phyloP scores from a whole-genome alignment of 805 yeast species.

The Saccharomycopsis fodiens region DNA sequence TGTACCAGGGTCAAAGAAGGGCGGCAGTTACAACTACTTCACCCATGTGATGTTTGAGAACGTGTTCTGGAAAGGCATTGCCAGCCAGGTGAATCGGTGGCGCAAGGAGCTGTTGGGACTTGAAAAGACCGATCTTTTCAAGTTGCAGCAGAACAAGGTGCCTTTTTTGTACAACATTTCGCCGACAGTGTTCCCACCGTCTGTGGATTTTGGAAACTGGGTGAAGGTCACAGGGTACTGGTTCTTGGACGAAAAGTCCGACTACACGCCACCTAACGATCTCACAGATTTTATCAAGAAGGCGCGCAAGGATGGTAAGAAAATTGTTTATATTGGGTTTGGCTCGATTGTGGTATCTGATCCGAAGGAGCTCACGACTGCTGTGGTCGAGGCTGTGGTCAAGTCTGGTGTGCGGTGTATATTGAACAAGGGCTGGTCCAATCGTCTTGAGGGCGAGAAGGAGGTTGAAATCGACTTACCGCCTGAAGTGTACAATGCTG shows the following conservation, averaged over 20 bases:
- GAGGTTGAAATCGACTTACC: constrained; percentile 47
- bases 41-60: constrained; percentile 92
- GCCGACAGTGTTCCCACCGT: constrained; percentile 83
- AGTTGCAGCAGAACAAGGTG: constrained; percentile 66
- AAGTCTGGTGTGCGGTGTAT: constrained; percentile 82
- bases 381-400: constrained; percentile 70
- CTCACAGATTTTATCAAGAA: constrained; percentile 50
- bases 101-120: constrained; percentile 59
- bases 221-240: constrained; percentile 93
- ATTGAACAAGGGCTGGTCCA: constrained; percentile 93
- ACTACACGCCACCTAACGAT: constrained; percentile 53
- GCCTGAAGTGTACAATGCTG: constrained; percentile 56
- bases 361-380: constrained; percentile 68
- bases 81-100: constrained; percentile 85
- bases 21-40: constrained; percentile 87
- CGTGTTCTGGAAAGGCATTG: constrained; percentile 87
- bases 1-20: constrained; percentile 88
- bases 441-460: constrained; percentile 42
- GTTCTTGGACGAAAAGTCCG: constrained; percentile 66
- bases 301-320: constrained; percentile 56
- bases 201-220: constrained; percentile 93
- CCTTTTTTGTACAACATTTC: constrained; percentile 89
- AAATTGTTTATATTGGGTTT: constrained; percentile 86
- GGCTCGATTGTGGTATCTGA: constrained; percentile 90
- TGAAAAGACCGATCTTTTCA: constrained; percentile 60